Evolutionary conservation across 2,329 filamentous ascomycete species (phyloP).

Genomic region (Fusarium ambrosium): DNA sequence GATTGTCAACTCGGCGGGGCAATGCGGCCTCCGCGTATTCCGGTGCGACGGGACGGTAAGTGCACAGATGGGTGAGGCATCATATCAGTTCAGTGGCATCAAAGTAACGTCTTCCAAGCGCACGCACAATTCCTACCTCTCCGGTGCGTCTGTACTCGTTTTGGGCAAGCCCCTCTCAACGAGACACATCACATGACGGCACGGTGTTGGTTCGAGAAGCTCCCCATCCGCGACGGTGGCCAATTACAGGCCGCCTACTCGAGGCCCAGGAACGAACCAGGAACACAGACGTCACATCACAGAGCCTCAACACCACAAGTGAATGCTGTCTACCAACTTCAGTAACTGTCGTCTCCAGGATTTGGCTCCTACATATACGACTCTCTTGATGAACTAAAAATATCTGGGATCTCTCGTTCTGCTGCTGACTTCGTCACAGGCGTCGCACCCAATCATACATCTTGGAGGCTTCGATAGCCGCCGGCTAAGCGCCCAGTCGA

Average conservation of each 20-base stretch:
- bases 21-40: not conserved
- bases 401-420: conserved; percentile 3
- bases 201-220: conserved; percentile 2
- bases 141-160: not conserved
- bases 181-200: conserved; percentile 1
- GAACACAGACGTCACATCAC: conserved; percentile 24
- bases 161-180: not conserved
- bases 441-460: conserved; percentile 29
- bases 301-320: conserved; percentile 47
- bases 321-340: not conserved
- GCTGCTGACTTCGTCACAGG: conserved; percentile 17
- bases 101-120: not conserved
- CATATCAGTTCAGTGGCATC: not conserved
- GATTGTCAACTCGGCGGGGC: conserved; percentile 11
- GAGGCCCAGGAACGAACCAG: not conserved
- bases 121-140: not conserved
- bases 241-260: conserved; percentile 33
- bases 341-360: not conserved
- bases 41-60: not conserved
- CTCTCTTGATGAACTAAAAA: conserved; percentile 28
- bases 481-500: conserved; percentile 44
- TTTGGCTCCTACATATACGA: conserved; percentile 19
- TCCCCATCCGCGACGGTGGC: not conserved
- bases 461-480: conserved; percentile 34
- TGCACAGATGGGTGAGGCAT: not conserved